Base-by-base conservation (phyloP, 495 filamentous ascomycete species). In the Wilcoxina mikolae region DNA sequence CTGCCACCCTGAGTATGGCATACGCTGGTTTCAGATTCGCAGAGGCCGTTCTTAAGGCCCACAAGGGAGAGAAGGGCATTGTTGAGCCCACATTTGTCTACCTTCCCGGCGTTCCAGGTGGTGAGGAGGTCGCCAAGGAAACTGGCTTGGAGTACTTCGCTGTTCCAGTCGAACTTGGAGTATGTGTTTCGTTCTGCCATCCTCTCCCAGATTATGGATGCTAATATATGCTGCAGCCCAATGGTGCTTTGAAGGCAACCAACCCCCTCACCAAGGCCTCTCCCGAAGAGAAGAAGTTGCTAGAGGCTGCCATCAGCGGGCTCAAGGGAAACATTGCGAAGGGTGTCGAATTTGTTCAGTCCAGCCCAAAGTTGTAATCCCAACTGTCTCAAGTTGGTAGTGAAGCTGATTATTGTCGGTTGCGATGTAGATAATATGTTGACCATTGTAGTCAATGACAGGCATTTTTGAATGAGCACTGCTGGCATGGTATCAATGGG, bases 1-100 rank as follows among this genome's bases (percentile, higher is more conserved):
- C 89, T 35, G 91, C 91, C 59, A 98, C 91, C 54, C 79, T 96
- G 28, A 94, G 87, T 58, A 98, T 98, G 91, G 91, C 91, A 53
- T 95, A 84, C 67, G 91, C 91, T 61, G 91, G 93, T 58, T 96
- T 80, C 77, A 80, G 87, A 60, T 94, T 95, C 67, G 82, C 91
- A 62, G 88, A 95, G 77, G 83, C 84, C 68, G 73, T 98, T 31
- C 81, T 98, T 68, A 91, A 84, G 75, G 64, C 28, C 41, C 25
- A 28, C 52, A 66, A 83, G 68, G 91, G 91, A 59, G 81, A 90
- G 76, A 85, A 86, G 70, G 85, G 85, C 58, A 83, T 96, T 62
- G 78, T 95, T 47, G 88, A 94, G 75, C 90, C 93, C 51, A 87
- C 86, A 67, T 96, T 81, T 70, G 79, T 98, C 69, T 94, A 96